Base-by-base conservation (phyloP, 192 early-diverging fungal genomes). In the Cetraspora pellucida region DNA sequence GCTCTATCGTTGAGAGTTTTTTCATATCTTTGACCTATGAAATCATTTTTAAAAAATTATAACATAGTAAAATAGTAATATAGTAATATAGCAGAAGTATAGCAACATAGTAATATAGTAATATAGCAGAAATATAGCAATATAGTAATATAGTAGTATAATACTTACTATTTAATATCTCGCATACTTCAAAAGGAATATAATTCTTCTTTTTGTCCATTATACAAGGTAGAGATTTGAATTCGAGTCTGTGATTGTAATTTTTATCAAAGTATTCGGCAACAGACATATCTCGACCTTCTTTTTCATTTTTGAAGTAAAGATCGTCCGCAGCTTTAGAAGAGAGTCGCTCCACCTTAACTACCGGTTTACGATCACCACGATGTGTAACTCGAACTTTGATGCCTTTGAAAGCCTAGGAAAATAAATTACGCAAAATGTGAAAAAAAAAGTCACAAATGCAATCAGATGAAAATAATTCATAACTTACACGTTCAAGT, bases 291-390 rank as follows among this genome's bases (percentile, higher is more conserved):
- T 83, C 88, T 37, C 93, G 84, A 16, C 74, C 75, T 25, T 89
- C 89, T 46, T 80, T 77, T 52, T 89, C 27, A 65, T 65, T 87
- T 55, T 83, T 84, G 73, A 98, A 98, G 30, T 85, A 87, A 25
- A 92, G 94, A 8, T 82, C 44, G 63, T 88, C 86, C 1, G 94
- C 91, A n/a, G 94, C 81, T 17, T 87, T 86, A 10, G 77, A 58
- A 0, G 94, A 94, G 28, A 97, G 57, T 45, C 87, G 88, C 45
- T 82, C 74, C 68, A 95, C 89, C 13, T 92, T 87, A 79, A 91
- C 93, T 80, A 91, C 94, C 54, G 90, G 87, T 63, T 86, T 86
- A 50, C 88, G 87, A 14, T 92, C 90, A 14, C 89, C 85, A 72
- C 89, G 86, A 65, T 94, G 93, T 5, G 71, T 82, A 19, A 90